Evolutionary conservation across 1,284 basidiomycete species (phyloP).

Genomic region (Rhizoctonia solani): DNA sequence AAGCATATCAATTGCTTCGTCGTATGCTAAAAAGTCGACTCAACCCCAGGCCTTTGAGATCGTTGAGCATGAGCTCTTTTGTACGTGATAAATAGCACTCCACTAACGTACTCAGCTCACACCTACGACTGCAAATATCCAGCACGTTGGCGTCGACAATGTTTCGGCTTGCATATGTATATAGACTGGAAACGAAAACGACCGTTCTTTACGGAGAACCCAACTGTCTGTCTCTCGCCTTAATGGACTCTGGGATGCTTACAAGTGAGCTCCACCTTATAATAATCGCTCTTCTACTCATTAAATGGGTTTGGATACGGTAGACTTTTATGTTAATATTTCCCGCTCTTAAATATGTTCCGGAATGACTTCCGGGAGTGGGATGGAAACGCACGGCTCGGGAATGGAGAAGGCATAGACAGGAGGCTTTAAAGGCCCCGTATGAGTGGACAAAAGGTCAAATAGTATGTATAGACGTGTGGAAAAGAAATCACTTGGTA

Average conservation of each 20-base stretch:
- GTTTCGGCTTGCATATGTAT: conserved; percentile 12
- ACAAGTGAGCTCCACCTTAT: no score
- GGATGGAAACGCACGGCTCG: conserved; percentile 21
- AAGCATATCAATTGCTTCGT: no score
- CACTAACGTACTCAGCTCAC: no score
- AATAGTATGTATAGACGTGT: neutral
- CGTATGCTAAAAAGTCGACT: no score
- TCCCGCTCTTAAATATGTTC: conserved; percentile 6
- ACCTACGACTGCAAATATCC: no score
- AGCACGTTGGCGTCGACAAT: conserved; percentile 27
- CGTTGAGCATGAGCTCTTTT: no score
- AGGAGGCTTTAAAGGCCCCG: conserved; percentile 8
- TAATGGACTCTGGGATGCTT: neutral
- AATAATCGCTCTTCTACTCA: no score
- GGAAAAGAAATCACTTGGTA: neutral
- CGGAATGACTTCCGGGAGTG: conserved; percentile 22
- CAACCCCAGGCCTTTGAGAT: no score
- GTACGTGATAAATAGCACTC: no score
- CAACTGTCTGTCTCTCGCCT: no score
- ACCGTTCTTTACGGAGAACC: neutral
- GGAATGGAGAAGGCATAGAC: conserved; percentile 2
- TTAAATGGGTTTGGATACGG: neutral
- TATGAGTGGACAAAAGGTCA: conserved; percentile 18
- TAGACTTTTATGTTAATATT: conserved; percentile 19
- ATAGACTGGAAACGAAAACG: neutral